Base-by-base conservation (phyloP, 805 yeast species). In the Nematodospora valgi region DNA sequence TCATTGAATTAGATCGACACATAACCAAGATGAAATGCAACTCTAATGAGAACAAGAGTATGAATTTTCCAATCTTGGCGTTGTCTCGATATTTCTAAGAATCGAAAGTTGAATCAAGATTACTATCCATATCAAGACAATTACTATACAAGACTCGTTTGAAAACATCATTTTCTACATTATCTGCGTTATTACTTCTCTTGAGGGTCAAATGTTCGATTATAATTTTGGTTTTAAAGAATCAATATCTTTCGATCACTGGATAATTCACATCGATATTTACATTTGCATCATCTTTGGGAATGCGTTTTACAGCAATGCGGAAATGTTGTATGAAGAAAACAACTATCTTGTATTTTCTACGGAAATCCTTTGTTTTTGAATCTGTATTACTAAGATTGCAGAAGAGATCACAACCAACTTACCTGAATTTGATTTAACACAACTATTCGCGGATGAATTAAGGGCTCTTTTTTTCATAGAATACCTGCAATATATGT, bases 401-500 rank as follows among this genome's bases (percentile, higher is more conserved):
- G n/a, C 30, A 27, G 13, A 27, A 27, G 22, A 22, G 30, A 13
- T 17, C 12, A 27, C 30, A 27, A 27, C 30, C 21, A 11, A 17
- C 18, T 27, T 17, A 17, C 8, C 30, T 6, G 12, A 9, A 4
- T 6, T 13, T 16, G 21, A 16, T 13, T 16, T 27, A n/a, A 22
- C n/a, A n/a, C n/a, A 17, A 6, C 5, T 7, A 8, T 17, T 17
- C 5, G 5, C 8, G 20, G 20, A 16, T 16, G 30, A 24, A 24
- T 7, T 13, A 11, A 13, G 6, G 29, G 12, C 13, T 10, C 26
- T 12, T 28, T 25, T 14, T 47, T 47, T 6, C 62, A 66, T 6
- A 64, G 67, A 33, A 66, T 56, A 14, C 74, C 81, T 5, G 76
- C 95, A 30, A 86, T 70, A 45, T 75, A 85, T 0, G 95, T 79